phyloP scores from a whole-genome alignment of 176 grass and related monocot species.

The Typha latifolia region DNA sequence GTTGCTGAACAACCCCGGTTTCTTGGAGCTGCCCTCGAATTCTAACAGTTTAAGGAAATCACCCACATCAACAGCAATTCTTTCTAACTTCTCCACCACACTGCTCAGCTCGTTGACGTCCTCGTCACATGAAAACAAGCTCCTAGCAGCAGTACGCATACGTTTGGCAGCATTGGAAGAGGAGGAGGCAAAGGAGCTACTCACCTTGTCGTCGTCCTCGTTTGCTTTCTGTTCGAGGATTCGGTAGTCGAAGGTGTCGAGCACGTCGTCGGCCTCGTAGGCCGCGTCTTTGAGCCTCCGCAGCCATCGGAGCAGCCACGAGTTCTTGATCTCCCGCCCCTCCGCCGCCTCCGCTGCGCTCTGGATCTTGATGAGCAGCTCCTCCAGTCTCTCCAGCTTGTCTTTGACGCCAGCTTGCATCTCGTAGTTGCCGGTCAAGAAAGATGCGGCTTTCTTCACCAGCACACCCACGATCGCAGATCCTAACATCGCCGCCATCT shows the following conservation, averaged over 20 bases:
- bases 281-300: constrained; percentile 25
- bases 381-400: constrained; percentile 18
- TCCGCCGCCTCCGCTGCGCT: constrained; percentile 6
- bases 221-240: background rate
- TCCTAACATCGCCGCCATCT: background rate
- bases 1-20: background rate
- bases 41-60: constrained; percentile 6
- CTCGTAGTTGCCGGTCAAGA: background rate
- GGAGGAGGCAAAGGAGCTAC: background rate
- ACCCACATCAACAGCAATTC: background rate
- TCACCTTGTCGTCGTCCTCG: constrained; percentile 1
- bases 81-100: constrained; percentile 5
- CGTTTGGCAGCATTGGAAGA: background rate
- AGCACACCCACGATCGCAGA: background rate
- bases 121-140: background rate
- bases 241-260: constrained; percentile 13
- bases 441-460: background rate
- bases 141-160: constrained; percentile 5
- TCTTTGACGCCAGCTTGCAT: background rate
- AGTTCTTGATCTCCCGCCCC: background rate
- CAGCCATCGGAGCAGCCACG: constrained; percentile 4
- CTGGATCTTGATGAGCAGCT: constrained; percentile 4
- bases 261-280: constrained; percentile 17
- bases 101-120: constrained; percentile 5
- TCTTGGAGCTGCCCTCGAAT: background rate